A percentile compares a stretch with the other conserved stretches of the same genome.
These are phyloP conservation scores for Akanthomyces muscarius DNA, from an alignment of 2,329 filamentous ascomycete species.

Conservation along the genomic window DNA sequence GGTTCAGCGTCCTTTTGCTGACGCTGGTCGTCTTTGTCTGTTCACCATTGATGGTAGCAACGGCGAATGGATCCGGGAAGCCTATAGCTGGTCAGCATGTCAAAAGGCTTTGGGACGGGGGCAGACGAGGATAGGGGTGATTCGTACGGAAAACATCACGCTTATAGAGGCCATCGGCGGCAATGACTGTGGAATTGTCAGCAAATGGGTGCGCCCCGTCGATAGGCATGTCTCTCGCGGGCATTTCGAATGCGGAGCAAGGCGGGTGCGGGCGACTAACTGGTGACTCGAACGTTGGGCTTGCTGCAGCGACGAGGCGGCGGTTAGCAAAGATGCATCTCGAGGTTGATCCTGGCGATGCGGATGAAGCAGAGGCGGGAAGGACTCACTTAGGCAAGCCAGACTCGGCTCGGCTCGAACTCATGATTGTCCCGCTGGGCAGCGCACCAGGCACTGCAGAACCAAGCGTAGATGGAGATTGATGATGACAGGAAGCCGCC, in stretches of 20 bases:
- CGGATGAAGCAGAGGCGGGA: not conserved
- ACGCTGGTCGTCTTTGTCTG: slow-evolving; percentile 98
- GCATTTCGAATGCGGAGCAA: slow-evolving; percentile 5
- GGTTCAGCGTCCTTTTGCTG: slow-evolving; percentile 95
- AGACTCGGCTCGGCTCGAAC: slow-evolving; percentile 33
- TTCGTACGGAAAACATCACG: slow-evolving; percentile 94
- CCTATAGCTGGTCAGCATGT: slow-evolving; percentile 52
- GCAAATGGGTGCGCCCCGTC: slow-evolving; percentile 25
- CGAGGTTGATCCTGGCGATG: slow-evolving; percentile 17
- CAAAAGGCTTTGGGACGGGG: not conserved
- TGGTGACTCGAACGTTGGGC: slow-evolving; percentile 89
- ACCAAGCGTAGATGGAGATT: slow-evolving; percentile 1
- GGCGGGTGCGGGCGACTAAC: slow-evolving; percentile 49
- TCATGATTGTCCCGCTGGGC: slow-evolving; percentile 20
- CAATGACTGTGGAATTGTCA: slow-evolving; percentile 71
- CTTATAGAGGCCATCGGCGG: slow-evolving; percentile 97
- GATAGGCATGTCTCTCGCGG: not conserved
- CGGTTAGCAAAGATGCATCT: slow-evolving; percentile 29
- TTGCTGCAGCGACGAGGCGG: slow-evolving; percentile 46
- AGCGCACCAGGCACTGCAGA: slow-evolving; percentile 15
- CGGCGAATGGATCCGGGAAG: slow-evolving; percentile 95
- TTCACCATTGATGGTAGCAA: slow-evolving; percentile 94
- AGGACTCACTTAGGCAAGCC: slow-evolving; percentile 34
- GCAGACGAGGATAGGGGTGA: slow-evolving; percentile 25
- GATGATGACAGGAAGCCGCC: slow-evolving; percentile 11